Evolutionary conservation across 495 filamentous ascomycete species (phyloP).

Genomic region (Aspergillus egyptiacus): DNA sequence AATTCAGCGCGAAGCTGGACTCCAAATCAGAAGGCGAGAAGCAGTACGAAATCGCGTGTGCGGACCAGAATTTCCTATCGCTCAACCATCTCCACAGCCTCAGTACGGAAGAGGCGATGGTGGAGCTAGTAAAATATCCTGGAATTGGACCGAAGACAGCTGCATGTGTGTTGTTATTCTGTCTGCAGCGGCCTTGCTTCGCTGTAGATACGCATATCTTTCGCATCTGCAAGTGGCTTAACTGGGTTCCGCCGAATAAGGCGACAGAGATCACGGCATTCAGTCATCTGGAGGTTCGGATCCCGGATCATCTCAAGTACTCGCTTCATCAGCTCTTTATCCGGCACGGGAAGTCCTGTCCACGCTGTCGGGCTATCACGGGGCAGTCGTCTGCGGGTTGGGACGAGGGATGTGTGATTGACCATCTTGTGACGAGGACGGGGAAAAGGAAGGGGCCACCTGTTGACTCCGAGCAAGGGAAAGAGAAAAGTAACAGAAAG

Average conservation of each 20-base stretch:
- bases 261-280: conserved; percentile 66
- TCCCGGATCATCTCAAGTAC: conserved; percentile 86
- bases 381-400: conserved; percentile 40
- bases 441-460: conserved; percentile 35
- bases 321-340: conserved; percentile 83
- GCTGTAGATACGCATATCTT: conserved; percentile 85
- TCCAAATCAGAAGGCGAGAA: conserved; percentile 34
- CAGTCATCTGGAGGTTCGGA: conserved; percentile 69
- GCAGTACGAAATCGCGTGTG: conserved; percentile 46
- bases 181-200: conserved; percentile 69
- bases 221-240: conserved; percentile 75
- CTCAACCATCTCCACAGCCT: conserved; percentile 74
- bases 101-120: conserved; percentile 62
- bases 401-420: conserved; percentile 47
- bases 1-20: not conserved
- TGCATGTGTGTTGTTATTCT: conserved; percentile 78
- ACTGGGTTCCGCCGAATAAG: conserved; percentile 63
- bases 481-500: not conserved
- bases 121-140: conserved; percentile 64
- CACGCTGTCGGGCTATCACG: conserved; percentile 61
- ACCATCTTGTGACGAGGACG: conserved; percentile 43
- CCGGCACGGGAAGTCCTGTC: conserved; percentile 75
- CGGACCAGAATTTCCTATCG: conserved; percentile 54
- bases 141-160: conserved; percentile 92
- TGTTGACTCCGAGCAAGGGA: not conserved